A percentile compares a stretch with the other conserved stretches of the same genome.
These are phyloP conservation scores for Tritrichomonas foetus DNA, from an alignment of 208 protist species.

Conservation along the genomic window DNA sequence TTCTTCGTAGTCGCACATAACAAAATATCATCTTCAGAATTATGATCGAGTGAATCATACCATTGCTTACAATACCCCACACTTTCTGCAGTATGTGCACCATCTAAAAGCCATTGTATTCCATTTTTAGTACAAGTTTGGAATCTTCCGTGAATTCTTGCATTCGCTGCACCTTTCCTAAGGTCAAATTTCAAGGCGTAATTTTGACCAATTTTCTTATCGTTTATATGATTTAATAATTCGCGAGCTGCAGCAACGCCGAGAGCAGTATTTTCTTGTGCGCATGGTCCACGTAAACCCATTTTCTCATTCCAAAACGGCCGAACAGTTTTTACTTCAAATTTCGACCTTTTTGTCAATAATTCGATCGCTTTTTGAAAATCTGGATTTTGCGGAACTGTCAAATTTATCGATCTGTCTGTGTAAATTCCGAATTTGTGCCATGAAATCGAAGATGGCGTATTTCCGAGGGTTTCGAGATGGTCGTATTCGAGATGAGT, in stretches of 20 bases:
- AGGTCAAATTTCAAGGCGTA: not conserved
- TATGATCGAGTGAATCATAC: not conserved
- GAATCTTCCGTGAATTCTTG: not conserved
- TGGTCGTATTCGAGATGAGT: conserved; percentile 45
- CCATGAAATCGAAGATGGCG: conserved; percentile 29
- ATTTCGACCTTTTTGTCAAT: too few relatives aligned
- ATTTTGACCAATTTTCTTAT: too few relatives aligned
- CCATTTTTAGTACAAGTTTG: not conserved
- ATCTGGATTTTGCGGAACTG: not conserved
- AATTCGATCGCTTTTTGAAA: not conserved
- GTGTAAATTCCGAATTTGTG: conserved; percentile 45
- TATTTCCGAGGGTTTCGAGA: conserved; percentile 30
- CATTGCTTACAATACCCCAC: not conserved
- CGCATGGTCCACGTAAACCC: not conserved
- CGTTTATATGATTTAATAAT: not conserved
- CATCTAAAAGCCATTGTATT: not conserved
- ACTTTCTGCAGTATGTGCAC: not conserved
- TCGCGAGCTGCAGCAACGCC: not conserved
- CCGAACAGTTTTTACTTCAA: not conserved
- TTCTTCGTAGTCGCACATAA: not conserved
- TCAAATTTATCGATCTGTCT: not conserved
- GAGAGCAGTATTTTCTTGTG: not conserved
- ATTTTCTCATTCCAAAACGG: not conserved
- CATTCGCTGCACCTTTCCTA: not conserved
- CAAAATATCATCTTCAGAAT: not conserved